Percentiles rank a stretch among this genome's conserved stretches.
phyloP scores from a whole-genome alignment of 192 early-diverging fungal species.

The Backusella circina region DNA sequence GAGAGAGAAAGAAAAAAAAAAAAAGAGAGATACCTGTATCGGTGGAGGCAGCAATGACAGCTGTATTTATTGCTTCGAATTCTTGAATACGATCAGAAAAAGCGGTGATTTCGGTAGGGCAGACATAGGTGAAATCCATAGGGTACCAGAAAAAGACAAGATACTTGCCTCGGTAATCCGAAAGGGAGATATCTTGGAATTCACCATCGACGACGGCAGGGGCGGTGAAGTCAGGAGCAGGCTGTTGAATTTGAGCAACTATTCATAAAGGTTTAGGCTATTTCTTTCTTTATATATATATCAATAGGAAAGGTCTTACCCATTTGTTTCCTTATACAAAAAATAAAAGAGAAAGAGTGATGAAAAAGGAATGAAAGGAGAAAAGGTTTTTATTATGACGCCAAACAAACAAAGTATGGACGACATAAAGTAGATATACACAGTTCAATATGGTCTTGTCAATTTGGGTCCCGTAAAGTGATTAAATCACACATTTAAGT shows the following conservation, averaged over 20 bases:
- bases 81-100: slow-evolving; percentile 81
- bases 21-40: slow-evolving; percentile 34
- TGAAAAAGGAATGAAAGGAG: no score
- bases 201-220: slow-evolving; percentile 64
- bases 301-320: no score
- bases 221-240: slow-evolving; percentile 65
- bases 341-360: no score
- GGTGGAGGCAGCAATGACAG: slow-evolving; percentile 68
- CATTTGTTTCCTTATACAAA: no score
- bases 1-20: no score
- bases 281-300: no score
- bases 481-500: no score
- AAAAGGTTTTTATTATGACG: no score
- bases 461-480: no score
- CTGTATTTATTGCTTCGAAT: slow-evolving; percentile 76
- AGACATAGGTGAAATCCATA: slow-evolving; percentile 70
- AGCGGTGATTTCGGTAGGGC: slow-evolving; percentile 92
- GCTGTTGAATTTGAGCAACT: slow-evolving; percentile 32
- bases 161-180: slow-evolving; percentile 43
- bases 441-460: no score
- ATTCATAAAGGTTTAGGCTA: not conserved
- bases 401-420: no score
- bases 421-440: no score
- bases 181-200: slow-evolving; percentile 66
- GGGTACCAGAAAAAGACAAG: slow-evolving; percentile 77